phyloP scores from a whole-genome alignment of 1,139 yeast genomes.

The Protomyces gravidus region DNA sequence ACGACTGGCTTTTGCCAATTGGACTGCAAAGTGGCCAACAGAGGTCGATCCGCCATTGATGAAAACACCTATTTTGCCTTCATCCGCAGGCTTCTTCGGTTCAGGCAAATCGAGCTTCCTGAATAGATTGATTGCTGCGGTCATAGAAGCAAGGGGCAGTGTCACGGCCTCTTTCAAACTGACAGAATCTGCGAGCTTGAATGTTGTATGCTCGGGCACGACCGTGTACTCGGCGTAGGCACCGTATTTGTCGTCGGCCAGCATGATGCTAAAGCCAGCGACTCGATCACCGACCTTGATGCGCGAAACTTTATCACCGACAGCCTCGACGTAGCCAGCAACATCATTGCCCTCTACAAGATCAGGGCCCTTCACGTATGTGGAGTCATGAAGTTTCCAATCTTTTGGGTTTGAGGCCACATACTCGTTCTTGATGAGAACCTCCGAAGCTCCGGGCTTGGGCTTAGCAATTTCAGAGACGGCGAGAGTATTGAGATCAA shows the following conservation, averaged over 20 bases:
- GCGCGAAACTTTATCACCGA: constrained; percentile 52
- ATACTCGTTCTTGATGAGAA: constrained; percentile 55
- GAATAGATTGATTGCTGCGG: constrained; percentile 27
- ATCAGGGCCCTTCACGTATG: not conserved
- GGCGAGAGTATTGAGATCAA: not conserved
- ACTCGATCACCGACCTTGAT: constrained; percentile 54
- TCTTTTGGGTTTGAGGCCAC: constrained; percentile 70
- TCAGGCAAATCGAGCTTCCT: constrained; percentile 15
- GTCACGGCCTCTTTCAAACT: constrained; percentile 18
- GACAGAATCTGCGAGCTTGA: constrained; percentile 5
- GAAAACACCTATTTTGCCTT: too few relatives aligned
- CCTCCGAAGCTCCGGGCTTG: constrained; percentile 39
- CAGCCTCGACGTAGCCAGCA: constrained; percentile 54
- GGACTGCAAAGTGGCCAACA: constrained; percentile 2
- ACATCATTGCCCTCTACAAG: constrained; percentile 42
- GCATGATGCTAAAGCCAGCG: constrained; percentile 41
- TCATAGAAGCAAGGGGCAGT: constrained; percentile 30
- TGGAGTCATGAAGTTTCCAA: constrained; percentile 55
- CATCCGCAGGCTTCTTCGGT: constrained; percentile 2
- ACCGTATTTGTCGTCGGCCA: constrained; percentile 8
- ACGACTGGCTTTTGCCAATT: not conserved
- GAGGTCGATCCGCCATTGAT: constrained; percentile 1
- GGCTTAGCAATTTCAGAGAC: not conserved
- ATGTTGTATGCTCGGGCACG: constrained; percentile 8
- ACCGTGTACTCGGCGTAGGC: constrained; percentile 21